These are phyloP conservation scores for Trichoderma erinaceum DNA, from an alignment of 495 filamentous ascomycete genomes.

Conservation along the genomic window DNA sequence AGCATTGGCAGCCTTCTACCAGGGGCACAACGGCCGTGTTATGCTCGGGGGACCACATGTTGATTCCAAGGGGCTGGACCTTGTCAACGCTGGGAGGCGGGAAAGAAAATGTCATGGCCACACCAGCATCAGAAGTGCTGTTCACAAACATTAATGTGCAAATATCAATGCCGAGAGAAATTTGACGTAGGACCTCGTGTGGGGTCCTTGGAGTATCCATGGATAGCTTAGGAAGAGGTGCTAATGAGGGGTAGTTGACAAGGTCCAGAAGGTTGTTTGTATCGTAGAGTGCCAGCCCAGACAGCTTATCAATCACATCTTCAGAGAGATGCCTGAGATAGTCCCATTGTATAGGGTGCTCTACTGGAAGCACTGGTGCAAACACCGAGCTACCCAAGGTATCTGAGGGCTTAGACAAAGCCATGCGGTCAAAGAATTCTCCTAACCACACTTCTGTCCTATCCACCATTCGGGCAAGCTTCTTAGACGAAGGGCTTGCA, in stretches of 20 bases:
- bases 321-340: slow-evolving; percentile 64
- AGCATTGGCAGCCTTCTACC: slow-evolving; percentile 61
- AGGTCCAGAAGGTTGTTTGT: slow-evolving; percentile 61
- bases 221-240: slow-evolving; percentile 62
- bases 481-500: slow-evolving; percentile 53
- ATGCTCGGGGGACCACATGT: slow-evolving; percentile 63
- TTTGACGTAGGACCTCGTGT: slow-evolving; percentile 65
- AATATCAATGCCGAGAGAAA: slow-evolving; percentile 72
- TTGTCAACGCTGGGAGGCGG: slow-evolving; percentile 21
- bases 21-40: slow-evolving; percentile 55
- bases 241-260: slow-evolving; percentile 43
- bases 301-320: slow-evolving; percentile 49
- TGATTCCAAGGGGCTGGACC: slow-evolving; percentile 55
- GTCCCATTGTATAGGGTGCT: slow-evolving; percentile 64
- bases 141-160: slow-evolving; percentile 70
- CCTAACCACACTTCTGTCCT: slow-evolving; percentile 69
- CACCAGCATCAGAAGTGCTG: slow-evolving; percentile 71
- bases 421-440: slow-evolving; percentile 44
- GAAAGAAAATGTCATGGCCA: slow-evolving; percentile 78
- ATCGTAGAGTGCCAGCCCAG: slow-evolving; percentile 79
- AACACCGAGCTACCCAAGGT: slow-evolving; percentile 50
- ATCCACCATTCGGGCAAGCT: slow-evolving; percentile 76
- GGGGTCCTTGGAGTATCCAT: slow-evolving; percentile 62
- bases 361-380: slow-evolving; percentile 73
- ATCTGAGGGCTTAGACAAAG: slow-evolving; percentile 29